Evolutionary conservation across 805 yeast genomes (phyloP), one percentile per base, ranked within the genome.

Genomic region (Saccharomycopsis lassenensis): DNA sequence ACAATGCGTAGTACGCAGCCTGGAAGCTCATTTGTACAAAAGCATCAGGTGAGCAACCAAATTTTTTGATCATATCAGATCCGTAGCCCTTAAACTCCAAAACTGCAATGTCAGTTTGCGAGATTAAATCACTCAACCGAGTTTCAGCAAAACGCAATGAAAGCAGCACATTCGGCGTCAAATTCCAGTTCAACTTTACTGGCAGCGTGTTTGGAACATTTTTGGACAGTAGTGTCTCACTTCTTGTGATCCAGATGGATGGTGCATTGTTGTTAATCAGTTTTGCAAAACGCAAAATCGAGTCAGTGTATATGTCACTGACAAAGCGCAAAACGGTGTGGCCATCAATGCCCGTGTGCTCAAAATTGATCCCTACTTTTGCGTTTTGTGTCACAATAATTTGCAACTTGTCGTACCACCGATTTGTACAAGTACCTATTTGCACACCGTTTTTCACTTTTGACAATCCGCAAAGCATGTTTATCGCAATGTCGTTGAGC

Each of bases 341-440:
- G 39, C 96, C 96, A 58, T 86, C 96, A 19, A 86, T 93, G 48
- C 95, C 95, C 0, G 96, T 81, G 52, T 86, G 91, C 52, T 86
- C 96, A 53, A 86, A 86, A 56, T 87, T 86, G 46, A 86, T 77
- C 20, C 96, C 96, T 2, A 91, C 95, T 56, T 82, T 81, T 17
- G 93, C 94, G 56, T 86, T 84, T 54, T 76, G 74, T 4, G 95
- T 84, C 37, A 86, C 73, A 36, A 86, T 86, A 46, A 86, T 67
- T 57, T 86, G 95, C 45, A 86, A 59, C 58, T 86, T 86, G 58
- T 86, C 96, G 54, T 85, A 86, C 95, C 95, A 86, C 54, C 96
- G 65, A 57, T 86, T 86, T 23, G 94, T 80, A 59, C 95, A 85
- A 4, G 95, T 84, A 41, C 96, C 96, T 23, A 80, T 78, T 59